Evolutionary conservation across 225 moss, liverwort and hornwort species (phyloP).

Genomic region (Physcomitrellopsis africana): DNA sequence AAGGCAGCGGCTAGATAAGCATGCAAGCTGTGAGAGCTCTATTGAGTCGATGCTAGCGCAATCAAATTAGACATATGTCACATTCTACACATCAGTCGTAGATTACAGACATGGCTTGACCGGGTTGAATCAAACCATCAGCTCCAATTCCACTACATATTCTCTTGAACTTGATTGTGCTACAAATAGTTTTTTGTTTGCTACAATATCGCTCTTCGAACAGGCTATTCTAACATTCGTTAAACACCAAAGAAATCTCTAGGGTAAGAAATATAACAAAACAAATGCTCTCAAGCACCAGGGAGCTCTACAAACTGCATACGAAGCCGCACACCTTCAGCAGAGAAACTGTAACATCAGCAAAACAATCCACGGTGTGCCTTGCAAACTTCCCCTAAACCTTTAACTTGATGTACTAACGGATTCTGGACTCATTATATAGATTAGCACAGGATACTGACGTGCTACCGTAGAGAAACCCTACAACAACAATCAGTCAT

Average conservation of each 20-base stretch:
- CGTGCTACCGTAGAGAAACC: conserved; percentile 35
- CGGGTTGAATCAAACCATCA: conserved; percentile 29
- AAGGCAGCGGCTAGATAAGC: conserved; percentile 15
- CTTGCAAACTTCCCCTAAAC: neutral
- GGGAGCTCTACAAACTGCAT: neutral
- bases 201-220: neutral
- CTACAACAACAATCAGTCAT: conserved; percentile 43
- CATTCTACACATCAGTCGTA: neutral
- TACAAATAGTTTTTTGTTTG: neutral
- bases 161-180: neutral
- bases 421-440: neutral
- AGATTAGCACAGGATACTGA: neutral
- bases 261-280: neutral
- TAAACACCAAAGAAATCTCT: neutral
- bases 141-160: neutral
- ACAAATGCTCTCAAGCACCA: neutral
- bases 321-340: neutral
- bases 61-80: neutral
- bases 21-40: conserved; percentile 42
- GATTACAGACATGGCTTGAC: conserved; percentile 21
- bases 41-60: conserved; percentile 11
- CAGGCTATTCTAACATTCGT: neutral
- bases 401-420: no score
- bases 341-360: neutral
- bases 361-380: neutral